Conservation (phyloP, 2,329 filamentous ascomycete genomes). For the Colletotrichum shisoi region DNA sequence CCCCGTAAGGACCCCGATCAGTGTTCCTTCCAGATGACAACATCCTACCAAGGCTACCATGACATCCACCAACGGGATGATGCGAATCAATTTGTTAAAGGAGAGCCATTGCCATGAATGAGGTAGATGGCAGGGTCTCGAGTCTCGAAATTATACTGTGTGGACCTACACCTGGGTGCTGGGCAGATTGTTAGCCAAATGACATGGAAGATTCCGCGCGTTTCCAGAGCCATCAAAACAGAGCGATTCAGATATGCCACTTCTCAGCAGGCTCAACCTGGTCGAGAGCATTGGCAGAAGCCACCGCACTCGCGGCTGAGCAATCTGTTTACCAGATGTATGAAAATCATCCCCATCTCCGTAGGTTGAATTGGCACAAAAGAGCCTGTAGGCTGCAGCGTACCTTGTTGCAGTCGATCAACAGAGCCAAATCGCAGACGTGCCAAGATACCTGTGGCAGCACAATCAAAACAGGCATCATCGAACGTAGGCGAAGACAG, state of each 20-base stretch:
- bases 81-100: neutral
- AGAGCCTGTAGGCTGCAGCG: conserved; percentile 1
- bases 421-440: neutral
- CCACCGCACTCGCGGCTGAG: conserved; percentile 39
- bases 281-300: conserved; percentile 31
- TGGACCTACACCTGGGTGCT: conserved; percentile 25
- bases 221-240: conserved; percentile 20
- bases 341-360: conserved; percentile 33
- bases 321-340: conserved; percentile 40
- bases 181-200: conserved; percentile 21
- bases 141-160: neutral
- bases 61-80: neutral
- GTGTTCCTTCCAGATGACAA: neutral
- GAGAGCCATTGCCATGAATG: too few species aligned
- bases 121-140: neutral
- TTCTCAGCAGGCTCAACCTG: conserved; percentile 40
- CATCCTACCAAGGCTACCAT: neutral
- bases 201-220: conserved; percentile 29
- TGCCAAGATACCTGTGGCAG: neutral
- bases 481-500: neutral
- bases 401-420: conserved; percentile 21
- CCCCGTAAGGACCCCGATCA: neutral
- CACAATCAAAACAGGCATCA: neutral
- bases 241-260: conserved; percentile 39
- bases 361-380: neutral